phyloP scores from a whole-genome alignment of 2,329 filamentous ascomycete species.

The Penicillium sp. region DNA sequence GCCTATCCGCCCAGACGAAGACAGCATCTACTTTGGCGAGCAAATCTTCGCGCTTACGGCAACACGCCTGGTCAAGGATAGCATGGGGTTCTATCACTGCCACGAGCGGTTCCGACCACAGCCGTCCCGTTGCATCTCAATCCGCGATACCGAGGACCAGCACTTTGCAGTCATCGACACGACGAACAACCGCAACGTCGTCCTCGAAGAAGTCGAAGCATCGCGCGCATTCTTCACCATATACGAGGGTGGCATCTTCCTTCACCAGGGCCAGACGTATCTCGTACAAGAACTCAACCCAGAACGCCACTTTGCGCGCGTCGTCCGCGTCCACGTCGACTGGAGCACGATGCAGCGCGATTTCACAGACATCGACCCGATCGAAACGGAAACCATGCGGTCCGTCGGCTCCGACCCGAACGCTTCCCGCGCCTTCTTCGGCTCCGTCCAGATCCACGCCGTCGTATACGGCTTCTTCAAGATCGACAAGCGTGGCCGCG shows the following conservation, averaged over 20 bases:
- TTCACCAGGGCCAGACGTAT: conserved; percentile 93
- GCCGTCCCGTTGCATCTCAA: conserved; percentile 78
- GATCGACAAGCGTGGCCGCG: conserved; percentile 77
- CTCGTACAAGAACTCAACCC: conserved; percentile 84
- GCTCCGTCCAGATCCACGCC: conserved; percentile 78
- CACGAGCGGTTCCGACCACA: conserved; percentile 82
- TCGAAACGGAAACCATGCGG: conserved; percentile 85
- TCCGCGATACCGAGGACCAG: conserved; percentile 85
- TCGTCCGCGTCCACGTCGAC: conserved; percentile 84
- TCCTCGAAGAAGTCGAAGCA: conserved; percentile 93
- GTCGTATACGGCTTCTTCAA: conserved; percentile 98
- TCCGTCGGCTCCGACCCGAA: conserved; percentile 58
- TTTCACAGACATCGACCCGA: conserved; percentile 88
- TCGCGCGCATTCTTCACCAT: conserved; percentile 93
- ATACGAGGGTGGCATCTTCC: conserved; percentile 94
- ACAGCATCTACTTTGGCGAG: conserved; percentile 73
- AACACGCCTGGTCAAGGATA: conserved; percentile 70
- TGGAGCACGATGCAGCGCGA: conserved; percentile 94
- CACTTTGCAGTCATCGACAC: conserved; percentile 92
- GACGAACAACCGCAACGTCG: conserved; percentile 71
- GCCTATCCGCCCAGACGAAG: conserved; percentile 76
- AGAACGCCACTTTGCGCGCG: conserved; percentile 76
- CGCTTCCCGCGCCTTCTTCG: conserved; percentile 73
- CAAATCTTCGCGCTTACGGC: conserved; percentile 68
- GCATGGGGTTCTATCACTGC: conserved; percentile 82